phyloP scores from a whole-genome alignment of 306 rosid species.

The Arachis hypogaea region DNA sequence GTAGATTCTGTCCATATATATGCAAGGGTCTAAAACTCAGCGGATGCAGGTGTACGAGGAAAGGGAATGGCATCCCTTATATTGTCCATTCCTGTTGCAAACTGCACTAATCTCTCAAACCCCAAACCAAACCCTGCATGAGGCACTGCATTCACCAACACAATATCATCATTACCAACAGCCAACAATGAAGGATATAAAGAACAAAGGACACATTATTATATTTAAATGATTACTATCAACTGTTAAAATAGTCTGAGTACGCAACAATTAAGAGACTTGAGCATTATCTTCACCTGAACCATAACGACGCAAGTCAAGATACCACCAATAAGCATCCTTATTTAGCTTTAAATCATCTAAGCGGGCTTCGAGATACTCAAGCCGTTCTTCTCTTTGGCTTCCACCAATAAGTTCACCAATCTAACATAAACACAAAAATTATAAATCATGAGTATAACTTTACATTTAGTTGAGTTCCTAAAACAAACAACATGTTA shows the following conservation, averaged over 20 bases:
- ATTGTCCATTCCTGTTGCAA: slow-evolving; percentile 91
- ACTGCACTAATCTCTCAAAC: slow-evolving; percentile 92
- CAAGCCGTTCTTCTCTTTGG: slow-evolving; percentile 96
- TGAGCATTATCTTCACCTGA: slow-evolving; percentile 60
- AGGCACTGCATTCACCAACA: slow-evolving; percentile 65
- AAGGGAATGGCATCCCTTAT: slow-evolving; percentile 90
- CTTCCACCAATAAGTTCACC: slow-evolving; percentile 99
- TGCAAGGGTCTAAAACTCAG: slow-evolving; percentile 68
- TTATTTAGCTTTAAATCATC: slow-evolving; percentile 82
- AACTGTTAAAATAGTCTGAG: slow-evolving; percentile 18
- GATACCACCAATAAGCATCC: slow-evolving; percentile 96
- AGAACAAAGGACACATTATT: slow-evolving; percentile 11
- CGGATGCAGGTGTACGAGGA: slow-evolving; percentile 88
- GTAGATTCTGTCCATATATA: not conserved
- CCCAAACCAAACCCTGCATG: slow-evolving; percentile 97
- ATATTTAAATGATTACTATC: slow-evolving; percentile 1
- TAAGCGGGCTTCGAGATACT: slow-evolving; percentile 75
- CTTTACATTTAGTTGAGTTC: not conserved
- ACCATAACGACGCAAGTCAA: slow-evolving; percentile 97
- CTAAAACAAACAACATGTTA: not conserved
- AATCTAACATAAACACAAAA: slow-evolving; percentile 52
- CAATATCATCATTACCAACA: not conserved
- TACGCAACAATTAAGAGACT: slow-evolving; percentile 15
- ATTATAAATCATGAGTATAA: slow-evolving; percentile 12
- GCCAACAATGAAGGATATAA: slow-evolving; percentile 13